Evolutionary conservation across 768 basidiomycete species (phyloP).

Genomic region (Rhizopogon rudus): DNA sequence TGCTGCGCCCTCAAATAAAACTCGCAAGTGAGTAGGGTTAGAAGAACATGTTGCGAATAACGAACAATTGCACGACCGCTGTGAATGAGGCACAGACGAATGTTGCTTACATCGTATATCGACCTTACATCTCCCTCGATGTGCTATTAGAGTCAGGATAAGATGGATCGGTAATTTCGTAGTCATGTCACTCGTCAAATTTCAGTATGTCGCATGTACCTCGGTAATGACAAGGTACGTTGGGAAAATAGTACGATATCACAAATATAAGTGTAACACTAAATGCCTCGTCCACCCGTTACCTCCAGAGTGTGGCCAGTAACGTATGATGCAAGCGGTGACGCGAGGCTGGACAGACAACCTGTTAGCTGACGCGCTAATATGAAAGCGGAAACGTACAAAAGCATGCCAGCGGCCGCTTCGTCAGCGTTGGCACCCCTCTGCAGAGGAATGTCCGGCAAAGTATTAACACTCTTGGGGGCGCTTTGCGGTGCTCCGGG

Average conservation of each 20-base stretch:
- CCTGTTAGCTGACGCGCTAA: background rate
- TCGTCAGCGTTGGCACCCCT: conserved; percentile 70
- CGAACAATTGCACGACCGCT: no score
- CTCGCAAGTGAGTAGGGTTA: no score
- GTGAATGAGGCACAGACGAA: no score
- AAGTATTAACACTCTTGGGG: conserved; percentile 34
- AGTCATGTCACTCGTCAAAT: background rate
- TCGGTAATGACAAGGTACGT: background rate
- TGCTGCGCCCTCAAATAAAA: no score
- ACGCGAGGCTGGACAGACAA: conserved; percentile 51
- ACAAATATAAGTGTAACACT: conserved; percentile 7
- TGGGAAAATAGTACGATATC: background rate
- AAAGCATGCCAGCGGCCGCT: conserved; percentile 68
- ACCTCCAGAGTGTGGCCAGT: conserved; percentile 82
- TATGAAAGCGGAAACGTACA: conserved; percentile 43
- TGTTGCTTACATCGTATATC: no score
- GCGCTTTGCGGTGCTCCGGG: conserved; percentile 46
- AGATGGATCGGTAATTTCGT: no score
- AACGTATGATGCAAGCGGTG: conserved; percentile 76
- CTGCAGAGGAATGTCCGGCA: conserved; percentile 57
- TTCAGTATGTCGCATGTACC: no score
- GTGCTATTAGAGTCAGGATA: no score
- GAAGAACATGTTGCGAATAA: no score
- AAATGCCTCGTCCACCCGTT: conserved; percentile 78
- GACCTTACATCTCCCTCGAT: no score